Evolutionary conservation across 257 asterid genomes (phyloP).

Genomic region (Handroanthus guayacan): DNA sequence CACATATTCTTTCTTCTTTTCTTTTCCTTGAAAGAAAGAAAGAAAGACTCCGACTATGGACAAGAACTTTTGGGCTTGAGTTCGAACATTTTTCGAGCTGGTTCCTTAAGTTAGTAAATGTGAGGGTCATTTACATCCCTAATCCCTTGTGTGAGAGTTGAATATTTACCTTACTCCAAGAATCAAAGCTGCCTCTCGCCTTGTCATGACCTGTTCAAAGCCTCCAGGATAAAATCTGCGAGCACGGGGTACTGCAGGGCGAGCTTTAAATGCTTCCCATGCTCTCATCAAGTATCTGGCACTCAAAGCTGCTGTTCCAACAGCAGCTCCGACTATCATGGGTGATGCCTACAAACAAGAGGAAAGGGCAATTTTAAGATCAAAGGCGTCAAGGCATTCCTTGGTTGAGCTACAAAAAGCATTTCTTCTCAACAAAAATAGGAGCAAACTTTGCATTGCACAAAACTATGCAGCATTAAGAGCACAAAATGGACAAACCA

Average conservation of each 20-base stretch:
- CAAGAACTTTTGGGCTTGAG: no score
- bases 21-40: no score
- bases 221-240: conserved; percentile 78
- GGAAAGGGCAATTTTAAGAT: not conserved
- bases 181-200: conserved; percentile 80
- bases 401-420: not conserved
- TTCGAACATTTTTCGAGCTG: no score
- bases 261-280: conserved; percentile 60
- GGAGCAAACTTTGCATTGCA: not conserved
- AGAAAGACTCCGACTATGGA: no score
- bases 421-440: not conserved
- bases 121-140: no score
- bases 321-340: conserved; percentile 49
- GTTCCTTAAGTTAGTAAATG: no score
- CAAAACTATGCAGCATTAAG: no score
- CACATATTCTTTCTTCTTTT: not conserved
- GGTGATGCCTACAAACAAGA: conserved; percentile 52
- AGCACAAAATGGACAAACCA: not conserved
- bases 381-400: not conserved
- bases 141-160: not conserved
- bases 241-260: conserved; percentile 49
- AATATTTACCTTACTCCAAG: conserved; percentile 73
- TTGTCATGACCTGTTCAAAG: conserved; percentile 67
- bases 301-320: conserved; percentile 72
- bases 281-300: conserved; percentile 60